Evolutionary conservation across 306 rosid species (phyloP), one percentile per base, ranked within the genome.

Genomic region (Vachellia pachyceras): DNA sequence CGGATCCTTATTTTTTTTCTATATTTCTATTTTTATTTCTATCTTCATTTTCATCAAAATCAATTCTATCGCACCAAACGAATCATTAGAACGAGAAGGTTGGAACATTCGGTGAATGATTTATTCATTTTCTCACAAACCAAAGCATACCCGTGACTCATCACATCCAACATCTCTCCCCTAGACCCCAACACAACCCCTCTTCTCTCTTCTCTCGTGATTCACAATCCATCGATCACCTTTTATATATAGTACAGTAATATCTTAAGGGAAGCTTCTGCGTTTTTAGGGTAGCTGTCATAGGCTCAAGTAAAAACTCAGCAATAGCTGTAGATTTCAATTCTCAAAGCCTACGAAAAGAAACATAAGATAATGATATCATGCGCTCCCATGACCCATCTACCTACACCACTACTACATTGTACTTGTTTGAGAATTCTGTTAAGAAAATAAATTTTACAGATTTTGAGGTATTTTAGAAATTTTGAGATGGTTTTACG

Each of bases 141-240:
- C 91, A 84, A 91, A 71, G 97, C 88, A 82, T 45, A 44, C 91
- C 94, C 97, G 97, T 91, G 92, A 89, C 82, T 68, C 35, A 10
- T 10, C 61, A 20, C 61, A 7, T 47, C 18, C 17, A 44, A 15
- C 57, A 50, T 17, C 57, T 50, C n/a, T n/a, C n/a, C n/a, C n/a
- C n/a, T n/a, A n/a, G n/a, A n/a, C n/a, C n/a, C n/a, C n/a, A n/a
- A n/a, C n/a, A n/a, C n/a, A n/a, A n/a, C n/a, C n/a, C 47, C 12
- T 3, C n/a, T n/a, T n/a, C n/a, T n/a, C n/a, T 4, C 18, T 14
- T 50, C 20, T 15, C 60, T 54, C n/a, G 60, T 54, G 60, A 54
- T 54, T 25, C n/a, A 18, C 25, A 17, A 18, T 54, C 60, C n/a
- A n/a, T n/a, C n/a, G n/a, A n/a, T n/a, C n/a, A 18, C 22, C 25